Conservation (phyloP, 2,329 filamentous ascomycete genomes). For the Fusarium paranaense region DNA sequence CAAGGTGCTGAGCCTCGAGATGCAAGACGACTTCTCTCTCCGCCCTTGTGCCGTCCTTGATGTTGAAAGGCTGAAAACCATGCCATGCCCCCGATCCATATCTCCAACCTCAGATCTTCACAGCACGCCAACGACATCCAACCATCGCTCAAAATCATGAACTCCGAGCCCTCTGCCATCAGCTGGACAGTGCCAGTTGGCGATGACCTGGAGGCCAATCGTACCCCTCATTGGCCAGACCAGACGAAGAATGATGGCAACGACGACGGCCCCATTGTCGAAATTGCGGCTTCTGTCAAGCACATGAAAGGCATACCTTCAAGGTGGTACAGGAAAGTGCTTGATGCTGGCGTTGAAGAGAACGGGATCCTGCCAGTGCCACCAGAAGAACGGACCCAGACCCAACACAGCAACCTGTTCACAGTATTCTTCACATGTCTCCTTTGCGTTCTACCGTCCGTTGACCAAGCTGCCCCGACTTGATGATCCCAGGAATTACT, state of each 20-base stretch:
- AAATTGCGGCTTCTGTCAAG: constrained; percentile 48
- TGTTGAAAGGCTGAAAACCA: neutral
- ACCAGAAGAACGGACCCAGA: constrained; percentile 64
- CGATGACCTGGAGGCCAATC: constrained; percentile 26
- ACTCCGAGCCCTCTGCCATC: neutral
- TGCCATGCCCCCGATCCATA: neutral
- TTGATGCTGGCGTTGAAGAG: constrained; percentile 62
- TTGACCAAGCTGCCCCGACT: constrained; percentile 10
- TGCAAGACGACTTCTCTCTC: neutral
- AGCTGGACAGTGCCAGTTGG: neutral
- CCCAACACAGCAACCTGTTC: constrained; percentile 66
- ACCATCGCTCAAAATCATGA: neutral
- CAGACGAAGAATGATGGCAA: neutral
- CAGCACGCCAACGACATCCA: neutral
- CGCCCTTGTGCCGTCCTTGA: neutral
- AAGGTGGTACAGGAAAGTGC: constrained; percentile 56
- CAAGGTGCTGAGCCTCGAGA: neutral
- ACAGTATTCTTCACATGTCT: constrained; percentile 71
- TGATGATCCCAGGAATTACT: neutral
- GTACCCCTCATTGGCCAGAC: neutral
- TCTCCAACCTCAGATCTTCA: neutral
- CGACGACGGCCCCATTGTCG: constrained; percentile 6
- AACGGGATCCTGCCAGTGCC: constrained; percentile 69
- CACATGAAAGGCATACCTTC: constrained; percentile 44
- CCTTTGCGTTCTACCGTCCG: constrained; percentile 68